Conservation (phyloP, 2,329 filamentous ascomycete species). For the Pseudopithomyces chartarum region DNA sequence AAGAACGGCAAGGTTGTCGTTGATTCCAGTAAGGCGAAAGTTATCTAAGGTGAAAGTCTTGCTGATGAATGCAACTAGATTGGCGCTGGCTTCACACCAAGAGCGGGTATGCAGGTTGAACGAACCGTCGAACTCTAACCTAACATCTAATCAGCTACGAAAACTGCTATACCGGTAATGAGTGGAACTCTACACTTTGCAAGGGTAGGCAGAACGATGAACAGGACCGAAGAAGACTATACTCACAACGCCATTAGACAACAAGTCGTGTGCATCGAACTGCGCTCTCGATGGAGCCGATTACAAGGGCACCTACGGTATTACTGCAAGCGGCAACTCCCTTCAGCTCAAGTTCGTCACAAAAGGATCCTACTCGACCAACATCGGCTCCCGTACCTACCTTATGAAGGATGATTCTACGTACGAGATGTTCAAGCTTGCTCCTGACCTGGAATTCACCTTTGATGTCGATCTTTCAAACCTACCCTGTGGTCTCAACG, state of each 20-base stretch:
- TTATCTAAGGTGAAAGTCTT: neutral
- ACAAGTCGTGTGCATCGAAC: constrained; percentile 52
- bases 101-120: constrained; percentile 9
- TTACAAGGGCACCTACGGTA: constrained; percentile 56
- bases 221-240: neutral
- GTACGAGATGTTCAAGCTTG: constrained; percentile 30
- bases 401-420: constrained; percentile 27
- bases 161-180: constrained; percentile 56
- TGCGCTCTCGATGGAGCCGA: constrained; percentile 62
- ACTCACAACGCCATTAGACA: constrained; percentile 36
- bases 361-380: constrained; percentile 25
- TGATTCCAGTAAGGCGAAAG: constrained; percentile 48
- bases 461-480: constrained; percentile 33
- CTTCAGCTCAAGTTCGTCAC: constrained; percentile 29
- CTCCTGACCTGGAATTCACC: constrained; percentile 28
- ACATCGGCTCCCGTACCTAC: constrained; percentile 32
- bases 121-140: neutral
- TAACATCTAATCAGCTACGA: constrained; percentile 46
- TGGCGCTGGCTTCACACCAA: constrained; percentile 61
- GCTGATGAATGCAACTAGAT: constrained; percentile 28
- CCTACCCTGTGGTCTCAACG: constrained; percentile 54
- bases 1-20: constrained; percentile 60
- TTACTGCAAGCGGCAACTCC: constrained; percentile 27
- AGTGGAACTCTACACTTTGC: constrained; percentile 49
- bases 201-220: neutral